phyloP scores from a whole-genome alignment of 2,329 filamentous ascomycete genomes.

The Torrubiella hemipterigena region DNA sequence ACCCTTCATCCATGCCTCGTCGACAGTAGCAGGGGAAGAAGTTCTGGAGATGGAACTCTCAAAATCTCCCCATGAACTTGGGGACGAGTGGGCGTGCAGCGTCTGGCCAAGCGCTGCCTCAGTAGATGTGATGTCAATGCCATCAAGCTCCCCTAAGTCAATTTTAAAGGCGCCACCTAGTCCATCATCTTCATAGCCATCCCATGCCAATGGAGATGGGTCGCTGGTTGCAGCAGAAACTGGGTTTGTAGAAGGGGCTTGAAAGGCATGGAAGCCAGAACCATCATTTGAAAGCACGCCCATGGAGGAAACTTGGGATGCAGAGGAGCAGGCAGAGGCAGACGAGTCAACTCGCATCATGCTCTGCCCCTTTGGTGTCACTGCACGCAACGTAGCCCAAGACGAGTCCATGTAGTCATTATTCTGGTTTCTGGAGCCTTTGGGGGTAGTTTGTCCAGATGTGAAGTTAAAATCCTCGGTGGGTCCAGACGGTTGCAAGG shows the following conservation, averaged over 20 bases:
- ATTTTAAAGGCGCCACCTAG: slow-evolving; percentile 30
- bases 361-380: slow-evolving; percentile 21
- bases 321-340: slow-evolving; percentile 28
- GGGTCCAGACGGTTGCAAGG: slow-evolving; percentile 38
- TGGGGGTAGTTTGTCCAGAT: slow-evolving; percentile 42
- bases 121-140: slow-evolving; percentile 42
- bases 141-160: slow-evolving; percentile 27
- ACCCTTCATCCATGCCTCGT: slow-evolving; percentile 32
- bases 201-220: slow-evolving; percentile 38
- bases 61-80: slow-evolving; percentile 38
- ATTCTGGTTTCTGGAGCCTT: slow-evolving; percentile 30
- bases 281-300: slow-evolving; percentile 38
- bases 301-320: slow-evolving; percentile 37
- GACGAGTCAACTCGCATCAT: slow-evolving; percentile 27
- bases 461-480: slow-evolving; percentile 42
- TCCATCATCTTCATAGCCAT: slow-evolving; percentile 32
- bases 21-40: slow-evolving; percentile 35
- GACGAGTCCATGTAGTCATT: slow-evolving; percentile 33
- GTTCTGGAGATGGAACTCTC: slow-evolving; percentile 40
- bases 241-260: slow-evolving; percentile 28
- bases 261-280: slow-evolving; percentile 28
- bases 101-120: slow-evolving; percentile 42
- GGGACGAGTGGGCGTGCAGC: slow-evolving; percentile 36
- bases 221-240: slow-evolving; percentile 34
- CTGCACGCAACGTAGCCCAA: slow-evolving; percentile 30